Conservation (phyloP, 129 eudicot species). For the Cynara cardunculus region DNA sequence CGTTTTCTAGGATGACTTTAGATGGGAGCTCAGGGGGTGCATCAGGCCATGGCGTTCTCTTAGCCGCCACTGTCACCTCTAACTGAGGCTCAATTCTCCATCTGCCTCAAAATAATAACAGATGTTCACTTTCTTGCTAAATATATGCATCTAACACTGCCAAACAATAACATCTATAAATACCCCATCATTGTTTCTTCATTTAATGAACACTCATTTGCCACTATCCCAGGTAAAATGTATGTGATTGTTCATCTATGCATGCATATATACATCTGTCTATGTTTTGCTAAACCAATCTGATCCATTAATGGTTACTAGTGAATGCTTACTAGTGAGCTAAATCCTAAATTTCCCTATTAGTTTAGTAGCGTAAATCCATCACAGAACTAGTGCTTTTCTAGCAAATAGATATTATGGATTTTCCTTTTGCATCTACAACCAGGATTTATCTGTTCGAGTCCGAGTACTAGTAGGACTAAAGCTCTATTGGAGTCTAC, state of each 20-base stretch:
- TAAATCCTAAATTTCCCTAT: too few relatives aligned
- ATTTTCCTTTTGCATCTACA: too few relatives aligned
- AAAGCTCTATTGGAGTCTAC: neutral
- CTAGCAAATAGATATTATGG: neutral
- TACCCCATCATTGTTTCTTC: too few relatives aligned
- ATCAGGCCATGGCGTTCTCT: conserved; percentile 90
- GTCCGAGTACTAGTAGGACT: neutral
- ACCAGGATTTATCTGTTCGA: too few relatives aligned
- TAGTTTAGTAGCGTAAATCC: neutral
- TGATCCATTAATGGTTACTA: too few relatives aligned
- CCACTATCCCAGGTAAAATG: too few relatives aligned
- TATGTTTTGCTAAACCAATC: neutral
- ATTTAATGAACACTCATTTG: too few relatives aligned
- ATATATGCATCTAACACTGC: neutral
- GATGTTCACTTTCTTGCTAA: too few relatives aligned
- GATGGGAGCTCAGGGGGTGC: conserved; percentile 65
- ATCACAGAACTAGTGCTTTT: neutral
- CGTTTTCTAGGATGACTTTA: conserved; percentile 31
- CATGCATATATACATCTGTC: neutral
- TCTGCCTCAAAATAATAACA: conserved; percentile 33
- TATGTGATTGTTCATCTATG: too few relatives aligned
- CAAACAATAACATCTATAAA: neutral
- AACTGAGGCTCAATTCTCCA: conserved; percentile 75
- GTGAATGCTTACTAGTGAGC: too few relatives aligned
- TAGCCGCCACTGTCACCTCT: conserved; percentile 77